Conservation (phyloP, 148 eudicot species). For the Amaranthus palmeri region DNA sequence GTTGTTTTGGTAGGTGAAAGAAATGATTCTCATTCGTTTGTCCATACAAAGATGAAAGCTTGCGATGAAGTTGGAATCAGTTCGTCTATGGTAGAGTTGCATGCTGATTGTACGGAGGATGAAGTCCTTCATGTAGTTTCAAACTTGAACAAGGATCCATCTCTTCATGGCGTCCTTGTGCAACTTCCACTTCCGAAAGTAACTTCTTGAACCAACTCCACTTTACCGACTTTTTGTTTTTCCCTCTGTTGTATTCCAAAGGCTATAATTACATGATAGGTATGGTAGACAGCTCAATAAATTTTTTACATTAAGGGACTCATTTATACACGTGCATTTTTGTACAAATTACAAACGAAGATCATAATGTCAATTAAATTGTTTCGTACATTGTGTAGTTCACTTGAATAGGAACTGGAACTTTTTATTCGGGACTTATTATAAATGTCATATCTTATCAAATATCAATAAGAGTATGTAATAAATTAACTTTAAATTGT, state of each 20-base stretch:
- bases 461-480: not conserved
- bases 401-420: not conserved
- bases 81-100: slow-evolving; percentile 33
- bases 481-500: not conserved
- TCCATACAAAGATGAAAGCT: slow-evolving; percentile 45
- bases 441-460: not conserved
- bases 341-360: not conserved
- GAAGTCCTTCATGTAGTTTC: slow-evolving; percentile 35
- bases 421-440: not conserved
- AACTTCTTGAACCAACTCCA: slow-evolving; percentile 17
- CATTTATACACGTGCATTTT: not conserved
- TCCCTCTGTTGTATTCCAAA: not conserved
- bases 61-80: slow-evolving; percentile 51
- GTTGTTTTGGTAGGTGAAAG: slow-evolving; percentile 50
- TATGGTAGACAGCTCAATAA: not conserved
- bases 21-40: slow-evolving; percentile 43
- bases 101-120: slow-evolving; percentile 34
- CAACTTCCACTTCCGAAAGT: slow-evolving; percentile 56
- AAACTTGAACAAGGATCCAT: slow-evolving; percentile 35
- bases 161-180: slow-evolving; percentile 48
- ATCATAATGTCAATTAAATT: not conserved
- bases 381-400: not conserved
- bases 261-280: not conserved
- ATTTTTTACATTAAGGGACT: not conserved
- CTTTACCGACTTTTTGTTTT: not conserved